These are phyloP conservation scores for Phytophthora cactorum DNA, from an alignment of 352 stramenopile genomes.

Conservation along the genomic window DNA sequence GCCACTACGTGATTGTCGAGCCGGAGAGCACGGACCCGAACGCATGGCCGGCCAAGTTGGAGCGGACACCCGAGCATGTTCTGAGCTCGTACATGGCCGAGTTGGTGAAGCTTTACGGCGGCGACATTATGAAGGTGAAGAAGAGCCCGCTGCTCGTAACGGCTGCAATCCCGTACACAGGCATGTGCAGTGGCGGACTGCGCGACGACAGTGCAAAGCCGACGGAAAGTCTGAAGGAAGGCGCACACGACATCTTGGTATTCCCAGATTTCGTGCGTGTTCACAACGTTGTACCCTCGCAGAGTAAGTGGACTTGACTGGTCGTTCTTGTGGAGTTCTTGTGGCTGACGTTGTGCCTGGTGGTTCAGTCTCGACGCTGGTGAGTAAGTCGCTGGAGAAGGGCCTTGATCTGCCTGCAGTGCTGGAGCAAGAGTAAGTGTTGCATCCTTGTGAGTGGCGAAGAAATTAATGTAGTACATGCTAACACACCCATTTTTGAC, in stretches of 20 bases:
- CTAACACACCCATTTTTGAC: no score
- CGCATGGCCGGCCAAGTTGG: slow-evolving; percentile 75
- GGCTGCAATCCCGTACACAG: slow-evolving; percentile 58
- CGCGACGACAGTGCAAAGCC: neutral
- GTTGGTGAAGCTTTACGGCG: slow-evolving; percentile 38
- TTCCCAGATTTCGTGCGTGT: slow-evolving; percentile 74
- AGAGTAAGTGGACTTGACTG: slow-evolving; percentile 43
- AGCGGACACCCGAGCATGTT: slow-evolving; percentile 64
- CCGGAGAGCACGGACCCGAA: slow-evolving; percentile 38
- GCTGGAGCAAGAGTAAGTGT: slow-evolving; percentile 45
- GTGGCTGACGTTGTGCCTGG: slow-evolving; percentile 1
- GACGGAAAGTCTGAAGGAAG: slow-evolving; percentile 12
- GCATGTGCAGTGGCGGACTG: slow-evolving; percentile 8
- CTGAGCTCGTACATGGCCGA: slow-evolving; percentile 45
- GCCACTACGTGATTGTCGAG: slow-evolving; percentile 72
- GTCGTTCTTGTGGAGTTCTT: neutral
- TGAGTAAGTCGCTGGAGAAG: slow-evolving; percentile 43
- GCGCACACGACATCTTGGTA: slow-evolving; percentile 66
- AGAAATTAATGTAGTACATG: no score
- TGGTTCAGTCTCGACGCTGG: slow-evolving; percentile 40
- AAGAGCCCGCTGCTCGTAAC: slow-evolving; percentile 55
- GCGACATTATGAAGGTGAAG: slow-evolving; percentile 40
- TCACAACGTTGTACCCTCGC: slow-evolving; percentile 45
- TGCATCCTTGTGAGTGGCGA: neutral
- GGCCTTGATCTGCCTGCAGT: slow-evolving; percentile 35